Conservation (phyloP, 1,284 basidiomycete species). For the Hymenochaete sp. region DNA sequence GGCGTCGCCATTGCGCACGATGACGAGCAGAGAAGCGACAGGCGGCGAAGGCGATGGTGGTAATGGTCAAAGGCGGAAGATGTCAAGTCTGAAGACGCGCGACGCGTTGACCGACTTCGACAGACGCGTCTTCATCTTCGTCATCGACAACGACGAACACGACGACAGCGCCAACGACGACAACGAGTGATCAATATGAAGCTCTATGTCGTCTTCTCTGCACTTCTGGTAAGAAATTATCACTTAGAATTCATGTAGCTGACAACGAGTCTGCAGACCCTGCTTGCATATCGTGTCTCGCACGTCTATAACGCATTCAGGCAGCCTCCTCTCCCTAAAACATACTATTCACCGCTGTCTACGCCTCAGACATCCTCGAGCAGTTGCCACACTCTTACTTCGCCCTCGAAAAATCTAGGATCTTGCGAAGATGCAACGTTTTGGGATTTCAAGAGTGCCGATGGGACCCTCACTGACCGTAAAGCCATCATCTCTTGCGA, state of each 20-base stretch:
- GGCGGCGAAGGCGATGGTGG: too few relatives aligned
- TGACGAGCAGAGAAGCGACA: too few relatives aligned
- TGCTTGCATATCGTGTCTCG: constrained; percentile 8
- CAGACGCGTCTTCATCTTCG: neutral
- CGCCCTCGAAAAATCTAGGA: constrained; percentile 26
- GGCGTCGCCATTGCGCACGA: constrained; percentile 15
- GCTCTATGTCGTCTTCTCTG: constrained; percentile 1
- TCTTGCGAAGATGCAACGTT: constrained; percentile 58
- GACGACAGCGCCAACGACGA: too few relatives aligned
- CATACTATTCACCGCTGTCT: constrained; percentile 7
- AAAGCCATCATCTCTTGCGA: constrained; percentile 47
- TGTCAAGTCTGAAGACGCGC: neutral
- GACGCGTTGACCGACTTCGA: too few relatives aligned
- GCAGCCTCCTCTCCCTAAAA: constrained; percentile 2
- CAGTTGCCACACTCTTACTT: constrained; percentile 2
- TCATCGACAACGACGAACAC: constrained; percentile 1
- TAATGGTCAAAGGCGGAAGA: neutral
- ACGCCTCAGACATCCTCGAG: constrained; percentile 3
- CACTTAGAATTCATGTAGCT: too few relatives aligned
- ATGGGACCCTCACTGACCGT: constrained; percentile 31
- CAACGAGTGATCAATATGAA: neutral
- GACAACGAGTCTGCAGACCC: too few relatives aligned
- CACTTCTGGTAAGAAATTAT: constrained; percentile 9
- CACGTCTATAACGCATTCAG: constrained; percentile 7
- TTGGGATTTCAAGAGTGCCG: constrained; percentile 42